phyloP scores from a whole-genome alignment of 345 rosid species.

The Lepidium sativum region DNA sequence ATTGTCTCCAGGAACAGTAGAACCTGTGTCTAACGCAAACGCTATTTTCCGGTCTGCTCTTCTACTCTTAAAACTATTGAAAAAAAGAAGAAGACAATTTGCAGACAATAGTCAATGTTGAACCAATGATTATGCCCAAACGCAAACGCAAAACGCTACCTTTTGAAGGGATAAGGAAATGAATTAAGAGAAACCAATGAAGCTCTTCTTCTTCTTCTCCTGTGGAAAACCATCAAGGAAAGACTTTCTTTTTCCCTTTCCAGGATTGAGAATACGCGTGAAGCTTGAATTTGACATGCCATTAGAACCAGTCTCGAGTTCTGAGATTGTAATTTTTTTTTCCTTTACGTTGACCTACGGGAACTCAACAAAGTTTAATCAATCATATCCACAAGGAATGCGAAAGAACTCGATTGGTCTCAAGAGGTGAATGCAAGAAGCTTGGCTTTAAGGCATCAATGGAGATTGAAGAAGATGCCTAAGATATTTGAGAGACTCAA shows the following conservation, averaged over 20 bases:
- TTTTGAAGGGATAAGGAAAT: constrained; percentile 22
- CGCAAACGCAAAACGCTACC: constrained; percentile 31
- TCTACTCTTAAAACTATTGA: constrained; percentile 36
- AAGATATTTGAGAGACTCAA: neutral
- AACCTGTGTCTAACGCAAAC: constrained; percentile 73
- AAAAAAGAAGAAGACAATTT: neutral
- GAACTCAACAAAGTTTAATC: neutral
- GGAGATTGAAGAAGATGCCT: neutral
- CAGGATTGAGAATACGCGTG: constrained; percentile 14
- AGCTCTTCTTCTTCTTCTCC: constrained; percentile 21
- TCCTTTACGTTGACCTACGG: neutral
- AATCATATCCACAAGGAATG: neutral
- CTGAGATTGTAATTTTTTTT: neutral
- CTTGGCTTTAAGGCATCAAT: neutral
- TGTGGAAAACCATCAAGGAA: constrained; percentile 24
- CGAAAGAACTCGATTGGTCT: neutral
- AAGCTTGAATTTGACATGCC: constrained; percentile 45
- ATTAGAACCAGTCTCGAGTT: constrained; percentile 15
- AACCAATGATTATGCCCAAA: neutral
- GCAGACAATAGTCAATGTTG: neutral
- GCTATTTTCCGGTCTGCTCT: constrained; percentile 44
- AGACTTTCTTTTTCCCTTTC: constrained; percentile 28
- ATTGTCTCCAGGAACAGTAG: constrained; percentile 43
- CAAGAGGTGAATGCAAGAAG: neutral
- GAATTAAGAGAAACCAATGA: constrained; percentile 13